Evolutionary conservation across 768 basidiomycete genomes (phyloP), one percentile per base, ranked within the genome.

Genomic region (Phlebiopsis gigantea): DNA sequence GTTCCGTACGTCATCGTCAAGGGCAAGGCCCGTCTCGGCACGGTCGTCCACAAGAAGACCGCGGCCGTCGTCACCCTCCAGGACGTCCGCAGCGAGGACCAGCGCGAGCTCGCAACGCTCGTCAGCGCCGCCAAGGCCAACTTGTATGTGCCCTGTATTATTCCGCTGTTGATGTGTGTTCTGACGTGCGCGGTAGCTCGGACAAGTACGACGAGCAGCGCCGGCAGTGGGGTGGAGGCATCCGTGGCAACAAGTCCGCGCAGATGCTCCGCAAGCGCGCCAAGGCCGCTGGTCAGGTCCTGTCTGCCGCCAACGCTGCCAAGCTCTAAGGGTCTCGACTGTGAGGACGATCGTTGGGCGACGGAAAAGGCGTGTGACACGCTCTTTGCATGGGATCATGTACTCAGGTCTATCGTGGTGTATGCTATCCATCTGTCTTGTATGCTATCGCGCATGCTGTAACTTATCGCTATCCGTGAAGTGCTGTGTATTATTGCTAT

Each of bases 31-130:
- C 91, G 96, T 71, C 91, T 98, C 68, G 96, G 96, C 65, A 93
- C 95, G 6, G 93, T 98, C 60, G 93, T 95, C 41, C 92, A 97
- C 83, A 97, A 97, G 86, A 98, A 98, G 85, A 98, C 94, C 51
- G 87, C 94, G 46, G 88, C 95, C 53, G 88, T 95, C 53, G 75
- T 97, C 55, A 88, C 90, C 41, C 73, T 99, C 58, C 90, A 94
- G 75, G 96, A 99, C 22, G 96, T 99, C 68, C 85, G 84, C 77
- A 88, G 86, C 71, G 96, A 98, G 76, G 96, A 98, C 77, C 79
- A 87, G 70, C 86, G 90, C 60, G 95, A 98, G 60, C 87, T 98
- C 54, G 87, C 93, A 43, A 98, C 89, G 62, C 81, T 98, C 67
- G 80, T 98, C 69, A 87, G 85, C 65, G 94, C 96, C 59, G 84